These are phyloP conservation scores for Thozetella sp. DNA, from an alignment of 495 filamentous ascomycete genomes.

Conservation along the genomic window DNA sequence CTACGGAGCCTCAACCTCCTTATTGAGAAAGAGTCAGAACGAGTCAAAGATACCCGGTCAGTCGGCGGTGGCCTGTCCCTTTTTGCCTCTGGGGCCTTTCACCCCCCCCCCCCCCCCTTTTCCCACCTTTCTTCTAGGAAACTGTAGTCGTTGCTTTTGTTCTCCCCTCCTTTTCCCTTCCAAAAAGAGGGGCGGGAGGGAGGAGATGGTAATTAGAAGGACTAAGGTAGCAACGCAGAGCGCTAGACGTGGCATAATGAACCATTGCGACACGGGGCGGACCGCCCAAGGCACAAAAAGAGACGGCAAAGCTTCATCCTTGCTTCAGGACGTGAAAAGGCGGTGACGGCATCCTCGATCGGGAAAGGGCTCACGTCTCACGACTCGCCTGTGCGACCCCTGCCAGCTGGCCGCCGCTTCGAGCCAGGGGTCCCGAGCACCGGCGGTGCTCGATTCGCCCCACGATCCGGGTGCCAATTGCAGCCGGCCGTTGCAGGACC, in stretches of 20 bases:
- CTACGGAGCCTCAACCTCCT: constrained; percentile 6
- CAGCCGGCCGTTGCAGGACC: background rate
- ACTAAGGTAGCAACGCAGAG: background rate
- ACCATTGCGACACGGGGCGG: background rate
- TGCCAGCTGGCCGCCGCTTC: background rate
- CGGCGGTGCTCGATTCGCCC: background rate
- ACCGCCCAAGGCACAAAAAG: background rate
- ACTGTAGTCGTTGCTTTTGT: no score
- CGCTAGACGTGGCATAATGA: constrained; percentile 1
- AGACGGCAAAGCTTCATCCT: background rate
- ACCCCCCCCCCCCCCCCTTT: no score
- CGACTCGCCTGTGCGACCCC: background rate
- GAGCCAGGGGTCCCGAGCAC: background rate
- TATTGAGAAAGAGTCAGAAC: background rate
- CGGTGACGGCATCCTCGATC: constrained; percentile 10
- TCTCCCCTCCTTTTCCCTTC: no score
- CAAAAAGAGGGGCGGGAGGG: no score
- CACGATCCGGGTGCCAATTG: constrained; percentile 3
- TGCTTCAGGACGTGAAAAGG: constrained; percentile 10
- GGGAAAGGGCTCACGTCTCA: constrained; percentile 8
- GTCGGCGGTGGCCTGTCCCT: background rate
- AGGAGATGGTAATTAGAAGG: no score
- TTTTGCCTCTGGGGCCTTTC: no score
- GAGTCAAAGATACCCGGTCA: background rate
- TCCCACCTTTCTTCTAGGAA: no score